phyloP scores from a whole-genome alignment of 192 early-diverging fungal species.

The Podila verticillata region DNA sequence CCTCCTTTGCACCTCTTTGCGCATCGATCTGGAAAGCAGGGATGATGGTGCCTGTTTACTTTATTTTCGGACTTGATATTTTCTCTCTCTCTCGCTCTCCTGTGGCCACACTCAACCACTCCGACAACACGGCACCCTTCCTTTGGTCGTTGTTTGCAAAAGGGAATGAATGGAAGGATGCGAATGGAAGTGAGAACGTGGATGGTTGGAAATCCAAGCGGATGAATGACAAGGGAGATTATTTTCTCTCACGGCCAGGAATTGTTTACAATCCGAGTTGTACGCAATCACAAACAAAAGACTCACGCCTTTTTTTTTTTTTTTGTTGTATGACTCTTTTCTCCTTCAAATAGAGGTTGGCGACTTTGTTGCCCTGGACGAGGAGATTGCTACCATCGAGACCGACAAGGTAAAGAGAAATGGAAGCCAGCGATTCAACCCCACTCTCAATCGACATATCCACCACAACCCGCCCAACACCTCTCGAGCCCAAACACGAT shows the following conservation, averaged over 20 bases:
- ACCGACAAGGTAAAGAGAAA: slow-evolving; percentile 88
- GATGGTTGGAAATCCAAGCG: too few relatives aligned
- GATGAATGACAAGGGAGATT: too few relatives aligned
- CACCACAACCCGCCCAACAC: too few relatives aligned
- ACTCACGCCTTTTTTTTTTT: not conserved
- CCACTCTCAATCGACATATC: too few relatives aligned
- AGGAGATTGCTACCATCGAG: slow-evolving; percentile 96
- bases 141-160: too few relatives aligned
- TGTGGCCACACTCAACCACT: too few relatives aligned
- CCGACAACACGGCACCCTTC: too few relatives aligned
- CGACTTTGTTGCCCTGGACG: slow-evolving; percentile 94
- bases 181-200: too few relatives aligned
- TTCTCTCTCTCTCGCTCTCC: not conserved
- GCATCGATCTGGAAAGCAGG: not conserved
- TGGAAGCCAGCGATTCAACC: not conserved
- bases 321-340: slow-evolving; percentile 5
- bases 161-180: too few relatives aligned
- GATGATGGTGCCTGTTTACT: not conserved
- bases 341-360: slow-evolving; percentile 79
- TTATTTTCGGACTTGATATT: slow-evolving; percentile 1
- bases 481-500: too few relatives aligned
- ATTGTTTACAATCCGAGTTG: too few relatives aligned
- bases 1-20: not conserved
- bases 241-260: too few relatives aligned
- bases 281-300: not conserved